phyloP scores from a whole-genome alignment of 2,329 filamentous ascomycete species.

The Alternaria sp. region DNA sequence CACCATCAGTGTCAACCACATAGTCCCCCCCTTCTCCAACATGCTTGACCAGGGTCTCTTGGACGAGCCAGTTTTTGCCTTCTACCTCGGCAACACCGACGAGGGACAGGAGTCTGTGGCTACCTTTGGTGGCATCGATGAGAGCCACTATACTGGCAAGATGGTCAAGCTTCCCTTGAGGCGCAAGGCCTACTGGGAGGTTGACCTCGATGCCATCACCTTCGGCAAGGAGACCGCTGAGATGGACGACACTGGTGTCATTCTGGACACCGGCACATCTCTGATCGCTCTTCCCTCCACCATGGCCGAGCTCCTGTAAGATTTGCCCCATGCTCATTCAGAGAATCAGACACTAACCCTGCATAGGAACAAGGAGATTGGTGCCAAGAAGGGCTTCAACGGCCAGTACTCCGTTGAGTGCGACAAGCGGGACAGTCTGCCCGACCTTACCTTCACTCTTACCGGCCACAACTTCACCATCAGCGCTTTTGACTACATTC shows the following conservation, averaged over 20 bases:
- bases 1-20: constrained; percentile 95
- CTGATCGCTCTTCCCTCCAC: constrained; percentile 92
- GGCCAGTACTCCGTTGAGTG: constrained; percentile 97
- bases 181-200: constrained; percentile 99
- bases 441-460: constrained; percentile 90
- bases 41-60: constrained; percentile 89
- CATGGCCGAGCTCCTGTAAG: constrained; percentile 82
- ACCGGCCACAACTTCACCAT: constrained; percentile 94
- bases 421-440: constrained; percentile 79
- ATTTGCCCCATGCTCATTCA: too few relatives aligned
- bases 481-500: constrained; percentile 87
- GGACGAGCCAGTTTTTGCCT: constrained; percentile 93
- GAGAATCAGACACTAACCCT: too few relatives aligned
- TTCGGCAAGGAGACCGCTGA: constrained; percentile 87
- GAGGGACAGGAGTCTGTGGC: constrained; percentile 81
- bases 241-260: constrained; percentile 92
- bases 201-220: constrained; percentile 90
- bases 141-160: constrained; percentile 83
- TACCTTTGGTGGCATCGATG: constrained; percentile 87
- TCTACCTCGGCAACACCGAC: constrained; percentile 85
- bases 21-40: constrained; percentile 95
- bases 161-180: constrained; percentile 92
- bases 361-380: constrained; percentile 83
- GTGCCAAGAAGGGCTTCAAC: constrained; percentile 96
- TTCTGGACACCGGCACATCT: constrained; percentile 97